Evolutionary conservation across 805 yeast genomes (phyloP).

Genomic region (Kuraishia cidri): DNA sequence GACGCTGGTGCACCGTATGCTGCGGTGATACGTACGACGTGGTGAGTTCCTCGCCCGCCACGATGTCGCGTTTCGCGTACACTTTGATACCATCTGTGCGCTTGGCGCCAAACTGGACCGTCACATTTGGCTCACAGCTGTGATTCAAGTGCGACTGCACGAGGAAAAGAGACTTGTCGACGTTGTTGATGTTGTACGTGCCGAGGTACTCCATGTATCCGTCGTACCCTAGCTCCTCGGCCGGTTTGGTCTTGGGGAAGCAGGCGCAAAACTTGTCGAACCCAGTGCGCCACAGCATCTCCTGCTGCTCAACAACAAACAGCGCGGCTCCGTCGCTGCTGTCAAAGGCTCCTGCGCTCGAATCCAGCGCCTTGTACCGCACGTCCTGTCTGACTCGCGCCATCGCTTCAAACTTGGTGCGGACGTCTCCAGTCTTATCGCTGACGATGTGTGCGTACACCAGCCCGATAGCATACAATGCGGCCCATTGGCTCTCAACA

Average conservation of each 20-base stretch:
- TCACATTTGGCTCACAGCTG: slow-evolving; percentile 64
- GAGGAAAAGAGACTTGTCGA: slow-evolving; percentile 53
- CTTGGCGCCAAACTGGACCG: slow-evolving; percentile 31
- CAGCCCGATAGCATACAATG: slow-evolving; percentile 55
- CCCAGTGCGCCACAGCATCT: slow-evolving; percentile 51
- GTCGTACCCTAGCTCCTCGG: slow-evolving; percentile 30
- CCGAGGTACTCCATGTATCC: slow-evolving; percentile 59
- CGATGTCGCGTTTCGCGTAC: slow-evolving; percentile 47
- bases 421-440: slow-evolving; percentile 31
- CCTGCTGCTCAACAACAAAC: slow-evolving; percentile 47
- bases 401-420: slow-evolving; percentile 47
- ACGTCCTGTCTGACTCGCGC: slow-evolving; percentile 63
- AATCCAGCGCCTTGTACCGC: slow-evolving; percentile 49
- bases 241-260: slow-evolving; percentile 26
- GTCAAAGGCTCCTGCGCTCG: slow-evolving; percentile 47
- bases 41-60: slow-evolving; percentile 57
- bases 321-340: slow-evolving; percentile 42
- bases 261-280: slow-evolving; percentile 37
- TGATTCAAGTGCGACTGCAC: slow-evolving; percentile 70
- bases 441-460: slow-evolving; percentile 36
- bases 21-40: slow-evolving; percentile 65
- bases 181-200: slow-evolving; percentile 64
- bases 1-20: slow-evolving; percentile 53
- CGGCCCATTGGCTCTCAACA: slow-evolving; percentile 56
- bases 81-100: slow-evolving; percentile 50